Conservation (phyloP, 2,329 filamentous ascomycete genomes). For the Onygenales sp. region DNA sequence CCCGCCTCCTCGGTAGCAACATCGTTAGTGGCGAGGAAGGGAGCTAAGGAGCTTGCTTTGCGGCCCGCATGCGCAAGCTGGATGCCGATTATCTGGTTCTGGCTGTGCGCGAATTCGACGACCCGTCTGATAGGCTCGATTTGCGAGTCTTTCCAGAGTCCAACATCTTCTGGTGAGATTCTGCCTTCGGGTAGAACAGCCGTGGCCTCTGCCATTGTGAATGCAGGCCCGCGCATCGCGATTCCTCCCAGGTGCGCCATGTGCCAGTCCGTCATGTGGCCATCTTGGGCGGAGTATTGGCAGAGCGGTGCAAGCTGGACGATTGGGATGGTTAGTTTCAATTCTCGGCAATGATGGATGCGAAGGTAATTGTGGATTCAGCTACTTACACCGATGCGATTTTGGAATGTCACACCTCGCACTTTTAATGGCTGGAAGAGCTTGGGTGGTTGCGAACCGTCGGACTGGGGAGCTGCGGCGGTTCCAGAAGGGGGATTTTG, state of each 20-base stretch:
- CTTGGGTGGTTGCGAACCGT: conserved; percentile 39
- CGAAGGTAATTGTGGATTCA: neutral
- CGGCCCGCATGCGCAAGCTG: conserved; percentile 70
- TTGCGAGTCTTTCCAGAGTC: conserved; percentile 79
- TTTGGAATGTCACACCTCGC: conserved; percentile 54
- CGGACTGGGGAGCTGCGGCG: conserved; percentile 31
- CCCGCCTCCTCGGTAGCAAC: conserved; percentile 47
- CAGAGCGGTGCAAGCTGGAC: conserved; percentile 50
- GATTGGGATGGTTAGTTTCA: neutral
- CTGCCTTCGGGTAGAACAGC: conserved; percentile 65
- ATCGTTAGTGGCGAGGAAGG: conserved; percentile 51
- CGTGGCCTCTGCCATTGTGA: conserved; percentile 67
- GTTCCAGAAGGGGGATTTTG: conserved; percentile 28
- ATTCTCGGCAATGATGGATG: neutral
- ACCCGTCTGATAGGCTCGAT: conserved; percentile 34
- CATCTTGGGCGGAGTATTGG: conserved; percentile 58
- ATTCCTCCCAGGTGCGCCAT: conserved; percentile 72
- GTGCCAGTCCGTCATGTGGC: conserved; percentile 73
- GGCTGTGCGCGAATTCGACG: conserved; percentile 21
- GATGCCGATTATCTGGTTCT: conserved; percentile 62
- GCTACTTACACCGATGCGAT: conserved; percentile 48
- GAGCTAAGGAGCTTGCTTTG: conserved; percentile 52
- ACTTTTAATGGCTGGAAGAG: conserved; percentile 50
- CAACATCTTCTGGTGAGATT: conserved; percentile 68
- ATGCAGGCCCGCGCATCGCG: conserved; percentile 58